These are phyloP conservation scores for Trypanosoma vivax DNA, from an alignment of 208 protist genomes.

Conservation along the genomic window DNA sequence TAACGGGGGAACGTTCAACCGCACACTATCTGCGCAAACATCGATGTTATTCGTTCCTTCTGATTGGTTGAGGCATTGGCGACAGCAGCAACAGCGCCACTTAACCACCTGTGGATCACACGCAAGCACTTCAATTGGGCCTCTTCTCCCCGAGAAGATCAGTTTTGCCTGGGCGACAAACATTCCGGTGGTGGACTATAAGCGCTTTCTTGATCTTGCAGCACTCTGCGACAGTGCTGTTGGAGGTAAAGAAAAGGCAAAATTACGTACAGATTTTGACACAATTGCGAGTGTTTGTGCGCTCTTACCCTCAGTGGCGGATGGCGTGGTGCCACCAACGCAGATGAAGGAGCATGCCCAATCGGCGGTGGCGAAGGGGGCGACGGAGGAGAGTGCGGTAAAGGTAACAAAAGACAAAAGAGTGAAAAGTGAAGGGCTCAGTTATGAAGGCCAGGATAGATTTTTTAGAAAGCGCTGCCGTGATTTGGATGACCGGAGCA, in stretches of 20 bases:
- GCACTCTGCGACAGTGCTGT: conserved; percentile 13
- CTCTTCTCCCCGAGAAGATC: conserved; percentile 41
- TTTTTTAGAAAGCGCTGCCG: neutral
- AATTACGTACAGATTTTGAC: conserved; percentile 28
- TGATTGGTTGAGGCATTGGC: conserved; percentile 29
- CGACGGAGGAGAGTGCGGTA: neutral
- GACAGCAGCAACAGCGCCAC: conserved; percentile 12
- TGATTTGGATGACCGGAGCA: neutral
- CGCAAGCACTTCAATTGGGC: neutral
- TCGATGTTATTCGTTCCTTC: conserved; percentile 49
- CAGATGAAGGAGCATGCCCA: neutral
- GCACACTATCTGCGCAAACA: conserved; percentile 25
- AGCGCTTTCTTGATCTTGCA: conserved; percentile 34
- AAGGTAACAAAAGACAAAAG: neutral
- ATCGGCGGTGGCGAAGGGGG: neutral
- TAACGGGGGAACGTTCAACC: conserved; percentile 40
- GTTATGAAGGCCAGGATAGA: neutral
- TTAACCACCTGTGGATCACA: conserved; percentile 2
- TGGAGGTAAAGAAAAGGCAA: neutral
- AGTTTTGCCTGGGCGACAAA: conserved; percentile 53
- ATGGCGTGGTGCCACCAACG: conserved; percentile 11
- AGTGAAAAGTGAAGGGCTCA: neutral
- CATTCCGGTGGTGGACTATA: conserved; percentile 63
- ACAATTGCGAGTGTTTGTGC: conserved; percentile 27
- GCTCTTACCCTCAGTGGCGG: conserved; percentile 6